Evolutionary conservation across 2,329 filamentous ascomycete genomes (phyloP), one percentile per base, ranked within the genome.

Genomic region (Xylariales sp.): DNA sequence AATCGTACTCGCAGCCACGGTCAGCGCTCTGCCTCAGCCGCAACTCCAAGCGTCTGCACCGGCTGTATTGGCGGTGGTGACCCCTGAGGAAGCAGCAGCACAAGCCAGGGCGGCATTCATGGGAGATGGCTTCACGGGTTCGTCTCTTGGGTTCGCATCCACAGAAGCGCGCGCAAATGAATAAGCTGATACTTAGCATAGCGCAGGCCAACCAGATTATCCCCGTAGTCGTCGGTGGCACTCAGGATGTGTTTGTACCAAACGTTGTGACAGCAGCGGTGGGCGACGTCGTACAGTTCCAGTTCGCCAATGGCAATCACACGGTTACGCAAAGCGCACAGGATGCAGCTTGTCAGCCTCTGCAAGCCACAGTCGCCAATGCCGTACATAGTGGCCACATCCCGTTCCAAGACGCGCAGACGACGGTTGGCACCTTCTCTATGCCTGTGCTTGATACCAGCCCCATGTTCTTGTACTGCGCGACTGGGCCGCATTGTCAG

Each of bases 391-490:
- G 62, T 31, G 66, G 66, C 0, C 64, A 68, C 34, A 65, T 69
- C 8, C 63, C 66, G 0, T 69, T 58, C 21, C 3, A 52, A 10
- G 58, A 51, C 6, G 63, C 61, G 0, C 60, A 65, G 38, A 55
- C 53, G 3, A 61, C 53, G 0, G 65, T 69, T 5, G 66, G 66
- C 0, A 68, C 65, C 2, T 77, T 74, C 50, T 70, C 63, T 43
- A 63, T 77, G 52, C 60, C 62, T 9, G 54, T 77, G 14, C 64
- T 62, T 20, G 63, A 59, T 43, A 61, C 65, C 0, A 60, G 67
- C 2, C 62, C 71, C 5, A 66, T 75, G 44, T 76, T 71, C 53
- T 46, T 73, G 22, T 77, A 76, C 53, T 77, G 73, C 43, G 68
- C 71, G 1, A 67, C 67, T 3, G 64, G 59, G 0, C 65, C 64